Base-by-base conservation (phyloP, 1,139 yeast genomes). In the Yamadazyma trypodendri region DNA sequence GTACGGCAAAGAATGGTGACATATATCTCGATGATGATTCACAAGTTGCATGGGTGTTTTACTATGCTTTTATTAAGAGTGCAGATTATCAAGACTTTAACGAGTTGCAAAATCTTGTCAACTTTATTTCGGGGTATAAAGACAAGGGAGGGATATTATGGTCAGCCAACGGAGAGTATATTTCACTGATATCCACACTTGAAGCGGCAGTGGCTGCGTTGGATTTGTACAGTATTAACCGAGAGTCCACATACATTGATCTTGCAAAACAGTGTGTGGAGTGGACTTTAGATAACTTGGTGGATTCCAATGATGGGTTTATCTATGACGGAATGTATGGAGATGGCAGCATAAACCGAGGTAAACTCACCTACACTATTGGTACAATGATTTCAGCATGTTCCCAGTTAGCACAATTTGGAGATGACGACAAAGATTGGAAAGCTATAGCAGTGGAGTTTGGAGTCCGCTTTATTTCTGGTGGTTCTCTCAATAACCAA, bases 121-220 rank as follows among this genome's bases (percentile, higher is more conserved):
- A 38, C n/a, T 42, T 38, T 21, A 25, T 50, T 24, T 16, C 35
- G 17, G 18, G 23, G 11, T 38, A 42, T 15, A 61, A 60, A 37
- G 46, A 50, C 45, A 46, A 42, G 14, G 69, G 69, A 4, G 72
- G 69, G 2, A 53, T 65, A 12, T 45, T 49, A 6, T 65, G 72
- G 72, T 36, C 49, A 32, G 47, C 52, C 24, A 44, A 54, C 11
- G 57, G 55, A 2, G 38, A 42, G 20, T 65, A 65, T 45, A 49
- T 65, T 20, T 64, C 71, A 2, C 61, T 63, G 41, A 65, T 65
- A 25, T 65, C 71, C 6, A 59, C 60, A 4, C 44, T 56, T 6
- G 72, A 65, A 44, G 55, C 61, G 2, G 71, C 68, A 0, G 49
- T 65, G 35, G 64, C 70, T 3, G 65, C 71, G 1, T 45, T 63